These are phyloP conservation scores for Fraxinus velutina DNA, from an alignment of 305 asterid species.

Conservation along the genomic window DNA sequence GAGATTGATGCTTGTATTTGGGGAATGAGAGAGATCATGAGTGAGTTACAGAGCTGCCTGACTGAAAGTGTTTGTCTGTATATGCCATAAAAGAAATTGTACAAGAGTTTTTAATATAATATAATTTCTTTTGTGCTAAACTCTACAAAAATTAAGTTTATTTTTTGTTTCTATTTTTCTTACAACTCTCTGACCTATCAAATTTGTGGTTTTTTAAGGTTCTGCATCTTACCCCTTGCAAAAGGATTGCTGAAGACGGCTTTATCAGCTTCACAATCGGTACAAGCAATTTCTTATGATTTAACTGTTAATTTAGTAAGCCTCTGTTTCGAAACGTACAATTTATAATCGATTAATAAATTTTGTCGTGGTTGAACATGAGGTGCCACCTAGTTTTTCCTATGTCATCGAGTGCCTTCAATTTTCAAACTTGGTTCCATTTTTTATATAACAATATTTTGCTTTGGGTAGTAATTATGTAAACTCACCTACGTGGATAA, in stretches of 20 bases:
- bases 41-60: not conserved
- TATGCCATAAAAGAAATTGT: not conserved
- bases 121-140: not conserved
- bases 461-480: not conserved
- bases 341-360: no score
- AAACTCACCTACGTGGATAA: no score
- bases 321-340: not conserved
- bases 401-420: not conserved
- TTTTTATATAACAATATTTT: no score
- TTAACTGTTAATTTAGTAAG: conserved; percentile 9
- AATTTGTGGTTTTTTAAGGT: conserved; percentile 32
- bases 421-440: not conserved
- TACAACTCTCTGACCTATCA: not conserved
- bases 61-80: not conserved
- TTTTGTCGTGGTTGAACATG: not conserved
- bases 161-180: not conserved
- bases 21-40: not conserved
- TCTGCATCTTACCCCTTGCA: conserved; percentile 57
- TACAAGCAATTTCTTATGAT: conserved; percentile 12
- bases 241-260: conserved; percentile 33
- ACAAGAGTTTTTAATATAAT: not conserved
- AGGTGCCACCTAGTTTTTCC: not conserved
- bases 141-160: not conserved
- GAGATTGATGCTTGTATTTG: not conserved
- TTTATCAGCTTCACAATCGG: conserved; percentile 46